A percentile compares a stretch with the other conserved stretches of the same genome.
phyloP scores from a whole-genome alignment of 371 early-diverging fungal genomes.

The Neoconidiobolus thromboides region DNA sequence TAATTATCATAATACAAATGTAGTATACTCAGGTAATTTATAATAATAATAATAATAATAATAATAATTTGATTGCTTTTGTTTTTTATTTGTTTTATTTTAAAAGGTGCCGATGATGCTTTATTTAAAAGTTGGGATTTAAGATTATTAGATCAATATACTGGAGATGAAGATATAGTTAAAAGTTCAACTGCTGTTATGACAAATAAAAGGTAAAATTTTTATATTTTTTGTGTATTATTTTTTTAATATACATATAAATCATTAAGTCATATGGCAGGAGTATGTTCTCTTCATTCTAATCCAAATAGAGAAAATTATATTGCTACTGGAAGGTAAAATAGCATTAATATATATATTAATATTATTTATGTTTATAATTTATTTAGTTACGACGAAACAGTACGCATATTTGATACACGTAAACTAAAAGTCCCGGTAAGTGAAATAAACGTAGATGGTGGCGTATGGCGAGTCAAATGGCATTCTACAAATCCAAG shows the following conservation, averaged over 20 bases:
- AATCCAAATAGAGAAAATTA: neutral
- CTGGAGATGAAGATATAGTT: neutral
- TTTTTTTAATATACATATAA: neutral
- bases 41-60: neutral
- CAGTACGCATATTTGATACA: slow-evolving; percentile 1
- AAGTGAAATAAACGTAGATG: neutral
- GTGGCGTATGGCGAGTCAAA: neutral
- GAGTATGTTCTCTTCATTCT: neutral
- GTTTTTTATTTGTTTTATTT: neutral
- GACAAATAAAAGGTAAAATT: neutral
- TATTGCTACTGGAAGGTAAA: slow-evolving; percentile 3
- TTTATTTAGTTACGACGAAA: slow-evolving; percentile 1
- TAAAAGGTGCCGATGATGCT: neutral
- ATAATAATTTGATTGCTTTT: no score
- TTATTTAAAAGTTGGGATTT: neutral
- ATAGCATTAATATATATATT: neutral
- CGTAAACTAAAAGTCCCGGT: neutral
- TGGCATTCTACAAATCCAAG: neutral
- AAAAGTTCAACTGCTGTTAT: neutral
- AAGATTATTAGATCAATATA: neutral
- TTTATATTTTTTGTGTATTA: neutral
- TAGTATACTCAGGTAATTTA: neutral
- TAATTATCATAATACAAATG: neutral
- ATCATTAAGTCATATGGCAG: neutral
- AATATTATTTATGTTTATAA: neutral